Base-by-base conservation (phyloP, 1,284 basidiomycete species). In the Ustilago tritici region DNA sequence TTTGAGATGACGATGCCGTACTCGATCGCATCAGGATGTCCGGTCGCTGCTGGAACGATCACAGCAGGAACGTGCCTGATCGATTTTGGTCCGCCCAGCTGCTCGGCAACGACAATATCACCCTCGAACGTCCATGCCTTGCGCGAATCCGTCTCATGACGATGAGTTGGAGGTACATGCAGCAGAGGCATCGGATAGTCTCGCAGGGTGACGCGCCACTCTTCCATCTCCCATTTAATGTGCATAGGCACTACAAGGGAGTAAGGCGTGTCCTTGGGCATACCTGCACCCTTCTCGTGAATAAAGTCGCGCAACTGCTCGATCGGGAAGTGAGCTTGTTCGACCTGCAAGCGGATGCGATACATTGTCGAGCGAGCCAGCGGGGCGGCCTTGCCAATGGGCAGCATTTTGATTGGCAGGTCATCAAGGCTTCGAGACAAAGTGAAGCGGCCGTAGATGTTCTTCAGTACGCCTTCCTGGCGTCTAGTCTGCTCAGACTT, bases 41-140 rank as follows among this genome's bases (percentile, higher is more conserved):
- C 82, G 3, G 80, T 79, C 1, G 82, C 72, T 6, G 82, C 84
- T 6, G 83, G 83, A 35, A 86, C 80, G 19, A 86, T 67, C 34
- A 80, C 72, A 8, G 81, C 80, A 3, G 78, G 80, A 14, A 85
- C 80, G 54, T 85, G 79, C 14, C 84, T 68, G 56, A 84, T 81
- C 8, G 83, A 93, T 43, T 90, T 87, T 0, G 89, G 87, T 2
- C 90, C 90, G 1, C 93, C 92, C 86, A 95, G 90, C 87, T 98
- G 95, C 87, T 99, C 96, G 1, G 92, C 95, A 56, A 98, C 89
- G 68, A 96, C 92, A 43, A 98, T 87, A 78, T 95, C 92, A 12
- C 92, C 91, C 71, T 92, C 90, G 82, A 95, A 92, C 38, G 90
- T 88, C 86, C 92, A 90, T 1, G 91, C 89, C 19, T 63, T 65